These are phyloP conservation scores for Abrus pulchellus DNA, from an alignment of 306 rosid species.

Conservation along the genomic window DNA sequence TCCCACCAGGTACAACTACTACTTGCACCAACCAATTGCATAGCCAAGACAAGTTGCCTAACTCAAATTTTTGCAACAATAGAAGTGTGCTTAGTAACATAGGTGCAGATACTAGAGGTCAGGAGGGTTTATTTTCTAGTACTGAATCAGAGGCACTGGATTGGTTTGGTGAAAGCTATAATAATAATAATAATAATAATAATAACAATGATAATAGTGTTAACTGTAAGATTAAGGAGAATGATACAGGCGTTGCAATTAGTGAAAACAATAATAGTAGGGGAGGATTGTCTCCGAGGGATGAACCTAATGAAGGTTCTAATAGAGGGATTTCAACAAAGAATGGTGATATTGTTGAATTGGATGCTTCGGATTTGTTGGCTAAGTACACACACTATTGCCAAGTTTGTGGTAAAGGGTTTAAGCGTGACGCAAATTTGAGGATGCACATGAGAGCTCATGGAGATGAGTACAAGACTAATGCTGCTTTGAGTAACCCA, in stretches of 20 bases:
- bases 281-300: conserved; percentile 20
- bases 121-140: conserved; percentile 46
- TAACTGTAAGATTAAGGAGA: conserved; percentile 43
- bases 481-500: conserved; percentile 79
- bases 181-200: background rate
- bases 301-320: conserved; percentile 27
- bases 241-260: conserved; percentile 40
- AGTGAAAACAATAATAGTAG: conserved; percentile 44
- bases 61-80: conserved; percentile 25
- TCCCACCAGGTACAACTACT: conserved; percentile 45
- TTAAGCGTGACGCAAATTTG: conserved; percentile 88
- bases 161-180: conserved; percentile 62
- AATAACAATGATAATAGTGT: background rate
- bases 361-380: conserved; percentile 73
- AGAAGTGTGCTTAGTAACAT: conserved; percentile 4
- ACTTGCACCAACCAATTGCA: conserved; percentile 42
- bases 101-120: conserved; percentile 41
- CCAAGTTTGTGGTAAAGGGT: conserved; percentile 92
- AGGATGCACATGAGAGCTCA: conserved; percentile 99
- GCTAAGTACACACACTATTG: conserved; percentile 97
- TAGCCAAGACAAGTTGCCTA: conserved; percentile 42
- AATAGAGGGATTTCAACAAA: conserved; percentile 2
- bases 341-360: conserved; percentile 64
- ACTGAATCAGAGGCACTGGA: conserved; percentile 52
- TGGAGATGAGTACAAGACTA: conserved; percentile 89